Evolutionary conservation across 805 yeast species (phyloP), one percentile per base, ranked within the genome.

Genomic region (Saturnispora gosingensis): DNA sequence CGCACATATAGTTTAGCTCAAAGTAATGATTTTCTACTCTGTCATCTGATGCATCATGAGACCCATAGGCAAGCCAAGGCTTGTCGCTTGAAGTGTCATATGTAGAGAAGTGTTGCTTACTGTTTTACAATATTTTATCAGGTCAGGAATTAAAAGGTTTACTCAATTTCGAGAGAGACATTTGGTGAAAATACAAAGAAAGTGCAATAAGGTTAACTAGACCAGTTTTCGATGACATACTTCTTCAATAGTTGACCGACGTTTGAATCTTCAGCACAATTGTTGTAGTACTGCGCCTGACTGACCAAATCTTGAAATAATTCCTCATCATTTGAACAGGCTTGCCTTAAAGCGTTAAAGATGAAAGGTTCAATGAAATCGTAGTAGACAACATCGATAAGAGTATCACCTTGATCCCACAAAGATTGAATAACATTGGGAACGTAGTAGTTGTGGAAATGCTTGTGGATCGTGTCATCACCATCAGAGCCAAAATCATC

Each of bases 401-500:
- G 22, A 20, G 42, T 45, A 28, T 44, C 47, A 13, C 35, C 35
- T 3, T 63, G 60, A 3, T 66, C 61, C 2, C 53, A 48, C 52
- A 61, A 66, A 0, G 85, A 69, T 57, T 79, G 84, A 27, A 91
- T 79, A 11, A 87, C 95, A 60, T 88, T 90, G 9, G 98, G 97
- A 3, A 88, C 72, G 7, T 74, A 76, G 64, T 76, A 83, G 52
- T 74, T 70, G 0, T 71, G 70, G 45, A 84, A 76, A 1, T 86
- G 76, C 53, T 68, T 71, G 68, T 85, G 90, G 52, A 81, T 59
- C 38, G 88, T 75, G 71, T 86, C 98, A 63, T 93, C 99, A 22
- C 99, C 99, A 55, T 82, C 81, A 56, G 72, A 67, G 0, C 97
- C 99, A 58, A 76, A 74, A 61, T 91, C 98, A 63, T 93, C 99